Base-by-base conservation (phyloP, 202 grass and related monocot genomes). In the Elaeis oleifera region DNA sequence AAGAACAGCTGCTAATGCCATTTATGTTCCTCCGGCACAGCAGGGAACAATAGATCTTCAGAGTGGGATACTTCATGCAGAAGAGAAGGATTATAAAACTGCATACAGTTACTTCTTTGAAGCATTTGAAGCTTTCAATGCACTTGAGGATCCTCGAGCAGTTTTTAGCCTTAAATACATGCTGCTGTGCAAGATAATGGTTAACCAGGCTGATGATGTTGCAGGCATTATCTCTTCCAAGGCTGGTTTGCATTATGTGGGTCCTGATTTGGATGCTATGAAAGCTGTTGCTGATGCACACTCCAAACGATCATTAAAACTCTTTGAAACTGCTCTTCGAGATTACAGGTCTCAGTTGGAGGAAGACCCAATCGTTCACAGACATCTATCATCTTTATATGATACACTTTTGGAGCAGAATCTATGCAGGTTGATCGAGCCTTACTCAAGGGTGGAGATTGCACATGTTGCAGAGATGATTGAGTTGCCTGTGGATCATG, bases 111-210 rank as follows among this genome's bases (percentile, higher is more conserved):
- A 96, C 63, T 96, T 96, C 71, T 96, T 96, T 14, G 91, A 96
- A 80, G 91, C 87, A 66, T 96, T 96, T 29, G 91, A 96, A 79
- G 91, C 79, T 50, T 96, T 91, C 72, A 89, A 75, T 85, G 75
- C 91, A 27, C 74, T 96, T 32, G 91, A 89, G 60, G 91, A 96
- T 39, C 79, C 81, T 1, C 86, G 71, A 25, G 87, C 92, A 11
- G 79, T 89, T 24, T 96, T 88, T 67, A 81, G 92, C 81, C 74
- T 91, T 29, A 96, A 96, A 49, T 96, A 96, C 84, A 96, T 96
- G 92, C 87, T 96, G 48, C 51, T 96, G 60, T 96, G 87, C 79
- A 96, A 96, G 84, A 96, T 91, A 23, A 91, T 96, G 92, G 92
- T 96, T 49, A 96, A 79, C 56, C 92, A 96, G 21, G 87, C 91